These are phyloP conservation scores for Vitis hybrid DNA, from an alignment of 177 flowering plant genomes.

Conservation along the genomic window DNA sequence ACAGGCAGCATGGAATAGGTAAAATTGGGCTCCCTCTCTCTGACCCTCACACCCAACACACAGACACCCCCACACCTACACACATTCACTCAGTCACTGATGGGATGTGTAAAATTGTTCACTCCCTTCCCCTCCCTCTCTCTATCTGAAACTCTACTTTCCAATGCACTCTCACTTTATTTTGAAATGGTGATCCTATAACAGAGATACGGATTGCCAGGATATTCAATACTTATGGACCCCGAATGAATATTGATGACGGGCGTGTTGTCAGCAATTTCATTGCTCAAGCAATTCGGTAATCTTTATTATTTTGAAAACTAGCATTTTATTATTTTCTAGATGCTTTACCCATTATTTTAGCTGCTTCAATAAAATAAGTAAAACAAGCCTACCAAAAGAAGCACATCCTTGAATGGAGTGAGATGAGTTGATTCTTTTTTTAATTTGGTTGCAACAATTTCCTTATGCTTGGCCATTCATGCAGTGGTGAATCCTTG, in stretches of 20 bases:
- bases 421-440: background rate
- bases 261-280: conserved; percentile 79
- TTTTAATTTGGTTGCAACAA: background rate
- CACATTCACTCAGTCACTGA: background rate
- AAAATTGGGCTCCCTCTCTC: conserved; percentile 5
- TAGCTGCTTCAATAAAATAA: no score
- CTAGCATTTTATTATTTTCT: no score
- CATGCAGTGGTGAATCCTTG: conserved; percentile 62
- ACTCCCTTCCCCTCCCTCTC: background rate
- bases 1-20: conserved; percentile 67
- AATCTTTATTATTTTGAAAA: no score
- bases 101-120: no score
- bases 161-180: background rate
- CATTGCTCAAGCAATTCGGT: conserved; percentile 72
- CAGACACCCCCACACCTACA: no score
- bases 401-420: background rate
- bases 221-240: conserved; percentile 67
- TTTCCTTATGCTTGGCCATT: background rate
- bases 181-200: background rate
- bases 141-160: background rate
- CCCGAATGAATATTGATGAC: conserved; percentile 73
- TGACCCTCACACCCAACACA: background rate
- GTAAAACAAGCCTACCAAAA: no score
- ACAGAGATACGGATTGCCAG: conserved; percentile 67
- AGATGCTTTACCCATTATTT: no score